A percentile compares a stretch with the other conserved stretches of the same genome.
Evolutionary conservation across 148 eudicot genomes (phyloP).

Genomic region (Silene uniflora): DNA sequence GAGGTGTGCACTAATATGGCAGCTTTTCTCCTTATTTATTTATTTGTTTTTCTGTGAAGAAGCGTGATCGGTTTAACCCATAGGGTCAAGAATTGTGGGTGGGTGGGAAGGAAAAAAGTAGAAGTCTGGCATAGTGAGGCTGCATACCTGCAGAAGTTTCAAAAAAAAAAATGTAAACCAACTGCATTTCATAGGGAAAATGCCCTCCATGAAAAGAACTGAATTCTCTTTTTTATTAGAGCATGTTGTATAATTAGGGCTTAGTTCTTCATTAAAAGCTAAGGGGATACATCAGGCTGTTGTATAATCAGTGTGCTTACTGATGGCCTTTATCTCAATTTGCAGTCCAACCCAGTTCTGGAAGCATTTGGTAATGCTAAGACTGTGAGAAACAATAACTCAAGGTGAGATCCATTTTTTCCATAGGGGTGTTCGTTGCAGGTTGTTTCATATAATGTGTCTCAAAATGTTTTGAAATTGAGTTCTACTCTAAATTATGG

Average conservation of each 20-base stretch:
- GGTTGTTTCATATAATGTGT: background rate
- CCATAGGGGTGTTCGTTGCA: slow-evolving; percentile 6
- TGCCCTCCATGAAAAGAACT: background rate
- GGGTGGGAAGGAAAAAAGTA: background rate
- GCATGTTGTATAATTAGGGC: background rate
- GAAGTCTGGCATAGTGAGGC: background rate
- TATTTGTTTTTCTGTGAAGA: background rate
- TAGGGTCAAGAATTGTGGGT: background rate
- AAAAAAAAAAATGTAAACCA: background rate
- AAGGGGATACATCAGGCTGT: background rate
- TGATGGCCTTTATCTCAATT: slow-evolving; percentile 19
- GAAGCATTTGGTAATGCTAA: slow-evolving; percentile 89
- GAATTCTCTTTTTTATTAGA: background rate
- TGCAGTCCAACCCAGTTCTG: slow-evolving; percentile 74
- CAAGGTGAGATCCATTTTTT: slow-evolving; percentile 43
- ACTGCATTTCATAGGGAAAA: background rate
- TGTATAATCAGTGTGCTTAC: background rate
- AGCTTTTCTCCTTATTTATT: background rate
- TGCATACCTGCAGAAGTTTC: background rate
- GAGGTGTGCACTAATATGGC: slow-evolving; percentile 41
- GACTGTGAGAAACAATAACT: slow-evolving; percentile 73
- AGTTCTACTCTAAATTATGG: slow-evolving; percentile 21
- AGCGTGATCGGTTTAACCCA: background rate
- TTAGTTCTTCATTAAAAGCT: background rate
- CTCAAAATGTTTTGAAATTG: background rate